Evolutionary conservation across 805 yeast species (phyloP).

Genomic region (Kodamaea fukazawae): DNA sequence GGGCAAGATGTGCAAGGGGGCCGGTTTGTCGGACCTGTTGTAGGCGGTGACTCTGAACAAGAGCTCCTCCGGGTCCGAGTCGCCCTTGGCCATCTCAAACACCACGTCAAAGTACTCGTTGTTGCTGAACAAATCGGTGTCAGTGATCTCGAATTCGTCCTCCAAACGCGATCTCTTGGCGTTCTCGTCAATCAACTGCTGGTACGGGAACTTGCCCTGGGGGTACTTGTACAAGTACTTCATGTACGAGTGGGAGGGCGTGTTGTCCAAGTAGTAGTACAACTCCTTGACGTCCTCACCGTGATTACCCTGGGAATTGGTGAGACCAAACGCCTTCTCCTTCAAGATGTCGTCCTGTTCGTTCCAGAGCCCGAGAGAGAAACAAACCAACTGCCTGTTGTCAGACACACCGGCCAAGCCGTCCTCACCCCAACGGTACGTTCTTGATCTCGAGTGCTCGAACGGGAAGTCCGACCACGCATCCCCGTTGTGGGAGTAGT

Average conservation of each 20-base stretch:
- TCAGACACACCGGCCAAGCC: constrained; percentile 90
- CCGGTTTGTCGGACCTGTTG: constrained; percentile 76
- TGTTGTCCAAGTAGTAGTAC: constrained; percentile 83
- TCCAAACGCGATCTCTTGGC: constrained; percentile 63
- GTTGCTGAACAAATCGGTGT: constrained; percentile 71
- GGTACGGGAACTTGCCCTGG: constrained; percentile 79
- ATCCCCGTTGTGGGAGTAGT: constrained; percentile 79
- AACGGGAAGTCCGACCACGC: constrained; percentile 90
- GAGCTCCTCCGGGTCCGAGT: constrained; percentile 74
- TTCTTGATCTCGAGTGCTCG: constrained; percentile 75
- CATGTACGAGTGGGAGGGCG: constrained; percentile 91
- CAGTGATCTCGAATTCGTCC: constrained; percentile 77
- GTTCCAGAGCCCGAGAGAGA: constrained; percentile 89
- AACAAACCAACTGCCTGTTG: constrained; percentile 70
- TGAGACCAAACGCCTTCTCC: constrained; percentile 83
- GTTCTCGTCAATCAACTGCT: constrained; percentile 66
- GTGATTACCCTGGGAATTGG: constrained; percentile 92
- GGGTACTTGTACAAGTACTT: constrained; percentile 91
- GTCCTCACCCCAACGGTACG: constrained; percentile 95
- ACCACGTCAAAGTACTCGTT: constrained; percentile 82
- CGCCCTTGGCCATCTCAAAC: constrained; percentile 86
- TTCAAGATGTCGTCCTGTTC: constrained; percentile 81
- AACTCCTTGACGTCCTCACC: constrained; percentile 93
- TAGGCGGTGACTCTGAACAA: constrained; percentile 84
- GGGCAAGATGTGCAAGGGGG: constrained; percentile 86